A percentile compares a stretch with the other conserved stretches of the same genome.
Conservation (phyloP, 2,329 filamentous ascomycete species). For the Alternaria rosae region DNA sequence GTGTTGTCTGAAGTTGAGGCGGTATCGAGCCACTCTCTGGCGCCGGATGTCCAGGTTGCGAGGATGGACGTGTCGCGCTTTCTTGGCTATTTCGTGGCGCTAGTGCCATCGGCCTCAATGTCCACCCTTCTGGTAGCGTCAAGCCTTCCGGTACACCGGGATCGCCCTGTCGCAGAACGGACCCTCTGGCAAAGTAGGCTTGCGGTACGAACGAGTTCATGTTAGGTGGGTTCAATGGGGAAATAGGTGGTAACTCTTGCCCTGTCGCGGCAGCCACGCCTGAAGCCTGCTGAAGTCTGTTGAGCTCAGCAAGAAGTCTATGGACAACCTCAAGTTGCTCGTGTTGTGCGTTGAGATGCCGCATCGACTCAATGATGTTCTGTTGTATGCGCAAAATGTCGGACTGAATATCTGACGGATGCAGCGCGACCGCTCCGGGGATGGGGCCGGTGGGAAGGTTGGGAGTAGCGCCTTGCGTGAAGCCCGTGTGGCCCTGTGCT, state of each 20-base stretch:
- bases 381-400: constrained; percentile 49
- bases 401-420: constrained; percentile 45
- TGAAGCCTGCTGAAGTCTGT: constrained; percentile 41
- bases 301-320: constrained; percentile 41
- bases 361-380: constrained; percentile 48
- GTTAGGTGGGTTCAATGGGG: constrained; percentile 31
- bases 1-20: background rate
- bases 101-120: constrained; percentile 42
- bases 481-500: constrained; percentile 16
- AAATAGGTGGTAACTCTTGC: constrained; percentile 36
- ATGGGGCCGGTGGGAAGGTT: constrained; percentile 22
- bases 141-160: constrained; percentile 45
- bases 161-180: constrained; percentile 45
- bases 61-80: constrained; percentile 7
- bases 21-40: background rate
- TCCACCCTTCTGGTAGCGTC: constrained; percentile 49
- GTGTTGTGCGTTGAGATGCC: constrained; percentile 43
- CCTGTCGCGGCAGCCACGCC: constrained; percentile 32
- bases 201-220: constrained; percentile 34
- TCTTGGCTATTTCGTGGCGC: constrained; percentile 27
- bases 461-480: constrained; percentile 13
- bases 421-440: constrained; percentile 32
- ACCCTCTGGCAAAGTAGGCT: constrained; percentile 43
- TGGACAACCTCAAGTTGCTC: constrained; percentile 45
- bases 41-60: constrained; percentile 14